phyloP scores from a whole-genome alignment of 768 basidiomycete species.

The Mycena galericulata region DNA sequence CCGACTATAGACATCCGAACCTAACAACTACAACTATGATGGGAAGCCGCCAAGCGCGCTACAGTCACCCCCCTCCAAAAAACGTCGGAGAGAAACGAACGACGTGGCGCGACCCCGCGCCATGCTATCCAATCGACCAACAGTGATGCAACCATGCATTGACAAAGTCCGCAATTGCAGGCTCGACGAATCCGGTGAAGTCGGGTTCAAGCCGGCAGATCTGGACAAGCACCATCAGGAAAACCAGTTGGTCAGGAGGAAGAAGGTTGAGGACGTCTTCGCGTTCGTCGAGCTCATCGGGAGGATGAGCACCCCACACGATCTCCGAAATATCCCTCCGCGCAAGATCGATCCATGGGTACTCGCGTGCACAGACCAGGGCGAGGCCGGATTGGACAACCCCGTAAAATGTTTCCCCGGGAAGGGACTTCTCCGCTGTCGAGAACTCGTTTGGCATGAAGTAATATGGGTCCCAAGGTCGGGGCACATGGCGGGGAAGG shows the following conservation, averaged over 20 bases:
- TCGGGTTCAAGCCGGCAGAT: neutral
- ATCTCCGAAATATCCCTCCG: too few relatives aligned
- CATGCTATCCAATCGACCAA: neutral
- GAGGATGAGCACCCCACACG: too few relatives aligned
- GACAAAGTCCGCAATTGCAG: neutral
- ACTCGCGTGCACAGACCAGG: too few relatives aligned
- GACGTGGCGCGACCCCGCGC: slow-evolving; percentile 11
- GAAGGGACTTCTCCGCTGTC: neutral
- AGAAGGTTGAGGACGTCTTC: too few relatives aligned
- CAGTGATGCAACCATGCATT: slow-evolving; percentile 4
- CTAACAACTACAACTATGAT: too few relatives aligned
- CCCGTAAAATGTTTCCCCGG: neutral
- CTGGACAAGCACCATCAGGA: neutral
- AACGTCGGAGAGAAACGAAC: slow-evolving; percentile 5
- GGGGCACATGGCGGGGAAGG: neutral
- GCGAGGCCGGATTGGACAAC: neutral
- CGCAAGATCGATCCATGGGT: too few relatives aligned
- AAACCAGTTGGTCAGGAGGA: slow-evolving; percentile 2
- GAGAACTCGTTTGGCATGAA: neutral
- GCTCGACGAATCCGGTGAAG: neutral
- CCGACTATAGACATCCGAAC: too few relatives aligned
- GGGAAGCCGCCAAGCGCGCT: too few relatives aligned
- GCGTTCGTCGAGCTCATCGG: too few relatives aligned
- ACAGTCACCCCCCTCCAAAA: too few relatives aligned
- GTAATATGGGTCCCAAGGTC: neutral